These are phyloP conservation scores for Amniculicola lignicola DNA, from an alignment of 495 filamentous ascomycete genomes.

Conservation along the genomic window DNA sequence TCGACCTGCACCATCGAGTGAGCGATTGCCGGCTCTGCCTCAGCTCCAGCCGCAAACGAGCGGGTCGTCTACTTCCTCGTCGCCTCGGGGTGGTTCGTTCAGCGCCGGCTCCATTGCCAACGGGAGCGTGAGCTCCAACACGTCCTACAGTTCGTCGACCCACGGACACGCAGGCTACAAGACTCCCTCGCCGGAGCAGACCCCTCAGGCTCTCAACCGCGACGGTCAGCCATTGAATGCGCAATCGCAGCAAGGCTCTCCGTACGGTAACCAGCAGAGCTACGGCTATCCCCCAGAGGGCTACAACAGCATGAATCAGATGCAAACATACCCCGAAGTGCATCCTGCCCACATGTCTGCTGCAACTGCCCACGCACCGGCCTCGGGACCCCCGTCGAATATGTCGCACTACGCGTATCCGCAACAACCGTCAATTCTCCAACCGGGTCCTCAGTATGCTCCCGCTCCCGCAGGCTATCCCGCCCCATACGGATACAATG, in stretches of 20 bases:
- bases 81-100: slow-evolving; percentile 67
- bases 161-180: slow-evolving; percentile 48
- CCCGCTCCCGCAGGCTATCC: slow-evolving; percentile 68
- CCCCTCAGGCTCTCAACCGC: slow-evolving; percentile 36
- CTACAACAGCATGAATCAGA: slow-evolving; percentile 80
- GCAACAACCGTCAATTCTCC: slow-evolving; percentile 75
- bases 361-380: slow-evolving; percentile 73
- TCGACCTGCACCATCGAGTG: slow-evolving; percentile 65
- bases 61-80: slow-evolving; percentile 61
- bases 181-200: slow-evolving; percentile 49
- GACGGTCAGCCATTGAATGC: slow-evolving; percentile 34
- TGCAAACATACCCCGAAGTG: slow-evolving; percentile 78
- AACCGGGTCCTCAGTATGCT: slow-evolving; percentile 75
- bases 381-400: slow-evolving; percentile 73
- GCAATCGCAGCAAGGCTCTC: slow-evolving; percentile 35
- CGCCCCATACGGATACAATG: slow-evolving; percentile 56
- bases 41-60: slow-evolving; percentile 62
- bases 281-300: slow-evolving; percentile 35
- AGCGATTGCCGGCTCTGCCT: slow-evolving; percentile 75
- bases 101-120: slow-evolving; percentile 50
- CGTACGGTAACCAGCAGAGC: slow-evolving; percentile 31
- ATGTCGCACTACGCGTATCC: slow-evolving; percentile 61
- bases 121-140: slow-evolving; percentile 40
- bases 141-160: slow-evolving; percentile 52
- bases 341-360: slow-evolving; percentile 77